Evolutionary conservation across 495 filamentous ascomycete species (phyloP).

Genomic region (Tuber umbilicatum): DNA sequence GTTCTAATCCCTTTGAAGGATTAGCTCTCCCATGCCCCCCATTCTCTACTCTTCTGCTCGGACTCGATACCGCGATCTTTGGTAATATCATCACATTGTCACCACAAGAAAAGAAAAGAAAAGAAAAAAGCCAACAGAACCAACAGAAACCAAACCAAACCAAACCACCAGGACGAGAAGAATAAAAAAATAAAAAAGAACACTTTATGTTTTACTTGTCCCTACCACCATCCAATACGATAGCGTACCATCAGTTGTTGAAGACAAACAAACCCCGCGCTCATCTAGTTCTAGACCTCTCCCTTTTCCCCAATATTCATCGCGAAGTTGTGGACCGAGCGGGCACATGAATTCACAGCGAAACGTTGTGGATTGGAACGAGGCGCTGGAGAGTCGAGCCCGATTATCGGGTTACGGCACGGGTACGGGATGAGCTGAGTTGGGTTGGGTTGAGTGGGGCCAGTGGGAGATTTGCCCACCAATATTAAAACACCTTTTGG

Average conservation of each 20-base stretch:
- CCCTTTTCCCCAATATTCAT: not conserved
- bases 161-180: not conserved
- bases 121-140: constrained; percentile 1
- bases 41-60: not conserved
- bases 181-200: not conserved
- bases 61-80: not conserved
- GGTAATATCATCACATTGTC: not conserved
- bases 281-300: not conserved
- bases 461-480: not conserved
- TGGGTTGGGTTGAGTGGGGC: not conserved
- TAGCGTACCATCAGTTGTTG: not conserved
- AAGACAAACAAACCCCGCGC: constrained; percentile 1
- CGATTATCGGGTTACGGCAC: not conserved
- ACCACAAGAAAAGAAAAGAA: not conserved
- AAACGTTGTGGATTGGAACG: not conserved
- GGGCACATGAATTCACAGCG: not conserved
- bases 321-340: not conserved
- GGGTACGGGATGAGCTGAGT: not conserved
- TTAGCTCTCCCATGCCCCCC: not conserved
- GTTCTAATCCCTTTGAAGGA: not conserved
- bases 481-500: not conserved
- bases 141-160: constrained; percentile 4
- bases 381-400: not conserved
- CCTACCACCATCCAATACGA: not conserved
- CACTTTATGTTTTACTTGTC: not conserved